Evolutionary conservation across 805 yeast species (phyloP), one percentile per base, ranked within the genome.

Genomic region (Candida vaughaniae): DNA sequence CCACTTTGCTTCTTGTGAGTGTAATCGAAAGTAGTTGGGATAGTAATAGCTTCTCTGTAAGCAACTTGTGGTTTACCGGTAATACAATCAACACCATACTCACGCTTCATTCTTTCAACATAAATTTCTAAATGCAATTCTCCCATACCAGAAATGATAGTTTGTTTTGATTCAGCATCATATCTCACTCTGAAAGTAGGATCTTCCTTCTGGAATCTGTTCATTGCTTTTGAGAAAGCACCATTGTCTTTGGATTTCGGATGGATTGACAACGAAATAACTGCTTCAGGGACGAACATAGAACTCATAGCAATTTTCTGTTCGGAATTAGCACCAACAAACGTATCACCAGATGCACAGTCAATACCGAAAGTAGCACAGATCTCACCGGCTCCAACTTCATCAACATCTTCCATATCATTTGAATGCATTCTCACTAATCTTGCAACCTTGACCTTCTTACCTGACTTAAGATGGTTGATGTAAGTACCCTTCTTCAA

Each of bases 301-400:
- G 97, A 88, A 39, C 95, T 80, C 98, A 93, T 91, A 38, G 99
- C 82, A 52, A 85, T 82, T 52, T 80, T 73, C 38, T 80, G 70
- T 10, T 75, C 71, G 12, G 61, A 47, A 39, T 57, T 59, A 37
- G 93, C 95, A 49, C 87, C 95, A 31, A 95, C 83, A 64, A 93
- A 93, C 10, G 98, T 88, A 58, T 93, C 99, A 56, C 99, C 99
- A 10, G 99, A 93, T 8, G 98, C 82, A 75, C 99, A 93, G 63
- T 93, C 99, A 51, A 93, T 86, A 67, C 99, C 99, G 54, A 93
- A 93, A 41, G 98, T 91, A 38, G 99, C 99, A 71, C 99, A 93
- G 53, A 93, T 93, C 70, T 93, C 99, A 61, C 99, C 99, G 20
- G 98, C 91, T 16, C 91, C 93, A 55, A 88, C 83, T 67, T 90